Percentiles rank a stretch among this genome's conserved stretches.
Conservation (phyloP, 768 basidiomycete species). For the Arthromyces matolae region DNA sequence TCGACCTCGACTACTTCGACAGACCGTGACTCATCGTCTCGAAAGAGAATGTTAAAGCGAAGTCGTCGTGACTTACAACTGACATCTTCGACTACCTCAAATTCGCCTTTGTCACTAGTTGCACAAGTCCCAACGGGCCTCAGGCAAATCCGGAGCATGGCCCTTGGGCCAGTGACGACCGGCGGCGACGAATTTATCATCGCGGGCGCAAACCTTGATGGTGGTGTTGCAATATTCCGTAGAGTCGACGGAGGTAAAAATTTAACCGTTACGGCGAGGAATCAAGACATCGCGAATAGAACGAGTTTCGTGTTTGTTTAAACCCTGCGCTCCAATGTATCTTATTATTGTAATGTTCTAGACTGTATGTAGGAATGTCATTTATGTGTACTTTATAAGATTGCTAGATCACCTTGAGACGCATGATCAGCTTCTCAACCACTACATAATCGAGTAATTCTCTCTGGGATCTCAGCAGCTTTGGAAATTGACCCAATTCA, state of each 20-base stretch:
- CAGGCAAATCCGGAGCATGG: constrained; percentile 53
- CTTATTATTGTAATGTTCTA: background rate
- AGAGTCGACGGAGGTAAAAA: constrained; percentile 51
- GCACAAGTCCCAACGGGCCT: constrained; percentile 52
- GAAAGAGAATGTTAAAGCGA: constrained; percentile 18
- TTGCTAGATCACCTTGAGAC: too few relatives aligned
- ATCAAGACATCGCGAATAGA: constrained; percentile 37
- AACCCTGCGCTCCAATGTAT: background rate
- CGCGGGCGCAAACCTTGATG: constrained; percentile 46
- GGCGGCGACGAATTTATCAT: constrained; percentile 48
- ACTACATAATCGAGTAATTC: too few relatives aligned
- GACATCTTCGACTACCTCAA: background rate
- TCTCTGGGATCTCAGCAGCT: too few relatives aligned
- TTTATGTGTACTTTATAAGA: too few relatives aligned
- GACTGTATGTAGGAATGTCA: too few relatives aligned
- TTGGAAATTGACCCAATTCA: too few relatives aligned
- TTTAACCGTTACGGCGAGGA: constrained; percentile 49
- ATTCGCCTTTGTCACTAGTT: constrained; percentile 32
- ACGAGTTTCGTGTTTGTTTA: constrained; percentile 22
- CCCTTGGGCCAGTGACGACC: constrained; percentile 37
- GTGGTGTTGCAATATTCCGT: constrained; percentile 56
- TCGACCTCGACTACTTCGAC: constrained; percentile 6
- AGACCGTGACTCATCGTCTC: constrained; percentile 5
- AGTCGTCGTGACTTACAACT: background rate
- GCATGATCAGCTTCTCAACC: too few relatives aligned